Conservation (phyloP, 139 green algal species). For the Zygnema circumcarinatum region DNA sequence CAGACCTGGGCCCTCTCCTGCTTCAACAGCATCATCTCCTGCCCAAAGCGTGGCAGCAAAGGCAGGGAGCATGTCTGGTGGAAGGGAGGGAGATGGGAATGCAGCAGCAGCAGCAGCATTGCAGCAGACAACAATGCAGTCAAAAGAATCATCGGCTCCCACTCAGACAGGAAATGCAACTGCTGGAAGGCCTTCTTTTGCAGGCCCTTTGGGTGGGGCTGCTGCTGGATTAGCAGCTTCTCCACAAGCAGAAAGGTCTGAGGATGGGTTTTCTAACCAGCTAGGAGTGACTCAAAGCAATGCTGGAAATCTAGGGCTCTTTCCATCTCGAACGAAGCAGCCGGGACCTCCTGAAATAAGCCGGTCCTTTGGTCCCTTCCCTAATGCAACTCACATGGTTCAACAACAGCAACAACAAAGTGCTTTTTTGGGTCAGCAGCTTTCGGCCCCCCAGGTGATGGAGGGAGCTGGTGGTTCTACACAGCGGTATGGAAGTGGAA, state of each 20-base stretch:
- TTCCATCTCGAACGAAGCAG: background rate
- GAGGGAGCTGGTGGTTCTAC: background rate
- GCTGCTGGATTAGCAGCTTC: background rate
- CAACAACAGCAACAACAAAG: conserved; percentile 9
- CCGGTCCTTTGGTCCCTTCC: background rate
- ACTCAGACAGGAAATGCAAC: background rate
- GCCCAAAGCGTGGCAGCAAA: background rate
- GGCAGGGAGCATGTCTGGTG: background rate
- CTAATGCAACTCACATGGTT: background rate
- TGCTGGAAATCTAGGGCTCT: too few species aligned
- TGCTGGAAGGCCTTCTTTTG: background rate
- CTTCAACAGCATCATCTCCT: background rate
- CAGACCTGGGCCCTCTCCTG: background rate
- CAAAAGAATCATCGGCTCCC: background rate
- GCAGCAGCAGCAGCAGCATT: background rate
- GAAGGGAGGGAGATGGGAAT: background rate
- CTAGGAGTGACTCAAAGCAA: too few species aligned
- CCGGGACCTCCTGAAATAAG: background rate
- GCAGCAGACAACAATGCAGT: background rate
- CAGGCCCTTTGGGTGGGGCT: background rate
- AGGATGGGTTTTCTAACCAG: too few species aligned
- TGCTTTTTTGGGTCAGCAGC: conserved; percentile 3
- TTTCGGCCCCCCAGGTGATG: background rate
- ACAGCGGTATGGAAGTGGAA: background rate
- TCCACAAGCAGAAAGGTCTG: background rate